phyloP scores from a whole-genome alignment of 345 rosid genomes.

The Firmiana major region DNA sequence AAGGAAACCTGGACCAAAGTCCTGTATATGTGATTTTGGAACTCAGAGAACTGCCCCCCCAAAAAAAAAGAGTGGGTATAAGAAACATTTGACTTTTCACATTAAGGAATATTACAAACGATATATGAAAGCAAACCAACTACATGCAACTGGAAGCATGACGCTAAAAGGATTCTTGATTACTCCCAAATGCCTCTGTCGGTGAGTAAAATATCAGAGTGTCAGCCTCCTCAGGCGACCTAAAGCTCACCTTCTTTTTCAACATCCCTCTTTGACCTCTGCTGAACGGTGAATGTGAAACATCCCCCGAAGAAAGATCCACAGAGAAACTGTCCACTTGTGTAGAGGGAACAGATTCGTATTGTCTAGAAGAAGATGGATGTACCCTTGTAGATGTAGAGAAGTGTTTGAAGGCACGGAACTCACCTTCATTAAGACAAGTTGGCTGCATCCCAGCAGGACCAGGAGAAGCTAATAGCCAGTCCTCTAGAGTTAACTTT shows the following conservation, averaged over 20 bases:
- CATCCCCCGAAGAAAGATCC: constrained; percentile 6
- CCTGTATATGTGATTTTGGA: not conserved
- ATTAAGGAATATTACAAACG: not conserved
- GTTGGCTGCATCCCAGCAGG: constrained; percentile 16
- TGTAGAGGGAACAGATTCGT: not conserved
- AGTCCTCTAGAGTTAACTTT: constrained; percentile 34
- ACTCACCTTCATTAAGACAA: constrained; percentile 22
- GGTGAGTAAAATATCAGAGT: constrained; percentile 33
- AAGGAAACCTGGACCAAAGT: not conserved
- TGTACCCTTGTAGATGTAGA: constrained; percentile 24
- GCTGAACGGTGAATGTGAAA: constrained; percentile 3
- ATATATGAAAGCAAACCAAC: not conserved
- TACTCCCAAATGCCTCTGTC: not conserved
- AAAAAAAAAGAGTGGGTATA: not conserved
- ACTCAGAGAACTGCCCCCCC: not conserved
- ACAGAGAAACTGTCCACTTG: constrained; percentile 1
- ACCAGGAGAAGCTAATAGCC: constrained; percentile 31
- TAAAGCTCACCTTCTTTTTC: constrained; percentile 43
- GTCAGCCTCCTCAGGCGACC: constrained; percentile 36
- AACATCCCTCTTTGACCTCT: constrained; percentile 22
- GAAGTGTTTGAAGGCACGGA: constrained; percentile 17
- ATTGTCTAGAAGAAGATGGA: constrained; percentile 6
- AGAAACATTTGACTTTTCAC: not conserved
- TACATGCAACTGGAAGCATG: not conserved
- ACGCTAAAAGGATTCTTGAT: not conserved